These are phyloP conservation scores for Lipomyces mesembrius DNA, from an alignment of 805 yeast species.

Conservation along the genomic window DNA sequence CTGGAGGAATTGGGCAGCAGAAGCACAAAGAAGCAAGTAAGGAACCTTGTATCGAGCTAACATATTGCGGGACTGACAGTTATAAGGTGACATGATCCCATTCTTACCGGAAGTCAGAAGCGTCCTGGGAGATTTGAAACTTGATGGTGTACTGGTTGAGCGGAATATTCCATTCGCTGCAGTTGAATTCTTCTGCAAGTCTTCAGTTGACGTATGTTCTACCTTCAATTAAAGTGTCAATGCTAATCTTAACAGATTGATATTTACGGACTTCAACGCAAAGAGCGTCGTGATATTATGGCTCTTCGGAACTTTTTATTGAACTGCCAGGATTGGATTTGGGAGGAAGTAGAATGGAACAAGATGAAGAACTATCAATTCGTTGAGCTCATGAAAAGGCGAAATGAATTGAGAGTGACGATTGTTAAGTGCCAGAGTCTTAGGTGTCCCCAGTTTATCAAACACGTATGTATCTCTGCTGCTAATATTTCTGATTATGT, in stretches of 20 bases:
- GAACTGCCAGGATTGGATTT: conserved; percentile 36
- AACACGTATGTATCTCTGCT: conserved; percentile 23
- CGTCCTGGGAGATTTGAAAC: conserved; percentile 11
- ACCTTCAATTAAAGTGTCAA: background rate
- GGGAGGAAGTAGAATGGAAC: conserved; percentile 53
- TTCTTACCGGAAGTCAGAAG: conserved; percentile 24
- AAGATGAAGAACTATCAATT: conserved; percentile 47
- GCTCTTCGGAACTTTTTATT: conserved; percentile 19
- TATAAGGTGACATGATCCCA: conserved; percentile 25
- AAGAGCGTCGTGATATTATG: conserved; percentile 11
- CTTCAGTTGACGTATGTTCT: conserved; percentile 35
- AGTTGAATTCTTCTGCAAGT: conserved; percentile 54
- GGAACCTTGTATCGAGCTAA: background rate
- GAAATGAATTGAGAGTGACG: conserved; percentile 46
- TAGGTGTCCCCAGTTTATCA: conserved; percentile 45
- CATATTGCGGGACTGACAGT: background rate
- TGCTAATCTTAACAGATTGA: conserved; percentile 14
- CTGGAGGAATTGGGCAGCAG: conserved; percentile 3
- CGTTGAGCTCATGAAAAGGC: conserved; percentile 49
- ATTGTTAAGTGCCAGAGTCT: conserved; percentile 44
- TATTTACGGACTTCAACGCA: conserved; percentile 15
- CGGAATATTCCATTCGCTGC: conserved; percentile 50
- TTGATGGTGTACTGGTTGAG: conserved; percentile 21
- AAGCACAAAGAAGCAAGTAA: conserved; percentile 18
- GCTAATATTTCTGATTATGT: background rate